Conservation (phyloP, 169 alveolate genomes). For the Plasmodium ovale region DNA sequence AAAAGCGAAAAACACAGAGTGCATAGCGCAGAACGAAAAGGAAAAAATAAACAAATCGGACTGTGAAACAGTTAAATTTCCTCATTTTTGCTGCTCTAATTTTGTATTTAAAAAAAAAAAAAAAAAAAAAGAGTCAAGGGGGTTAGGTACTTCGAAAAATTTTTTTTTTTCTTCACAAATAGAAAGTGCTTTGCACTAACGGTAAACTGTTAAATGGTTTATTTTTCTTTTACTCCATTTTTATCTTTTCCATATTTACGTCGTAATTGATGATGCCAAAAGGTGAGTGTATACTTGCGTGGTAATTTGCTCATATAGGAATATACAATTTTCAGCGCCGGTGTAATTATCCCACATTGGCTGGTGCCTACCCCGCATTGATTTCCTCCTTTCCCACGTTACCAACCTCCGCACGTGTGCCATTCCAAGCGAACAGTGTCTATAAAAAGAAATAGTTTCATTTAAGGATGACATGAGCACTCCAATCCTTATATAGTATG, state of each 20-base stretch:
- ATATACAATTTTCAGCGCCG: too few relatives aligned
- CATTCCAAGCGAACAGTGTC: slow-evolving; percentile 41
- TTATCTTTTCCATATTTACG: too few relatives aligned
- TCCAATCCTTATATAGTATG: too few relatives aligned
- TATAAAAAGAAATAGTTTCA: not conserved
- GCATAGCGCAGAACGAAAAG: too few relatives aligned
- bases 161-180: slow-evolving; percentile 13
- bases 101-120: not conserved
- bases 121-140: slow-evolving; percentile 31
- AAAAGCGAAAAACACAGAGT: not conserved
- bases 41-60: not conserved
- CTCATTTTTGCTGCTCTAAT: not conserved
- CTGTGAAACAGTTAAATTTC: slow-evolving; percentile 1
- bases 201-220: not conserved
- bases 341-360: too few relatives aligned
- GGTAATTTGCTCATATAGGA: too few relatives aligned
- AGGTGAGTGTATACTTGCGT: too few relatives aligned
- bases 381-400: too few relatives aligned
- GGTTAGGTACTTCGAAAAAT: not conserved
- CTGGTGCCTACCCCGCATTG: too few relatives aligned
- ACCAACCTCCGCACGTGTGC: not conserved
- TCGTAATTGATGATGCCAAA: too few relatives aligned
- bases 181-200: not conserved
- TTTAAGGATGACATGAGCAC: not conserved
- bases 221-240: not conserved